Conservation (phyloP, 192 early-diverging fungal species). For the Mortierella antarctica region DNA sequence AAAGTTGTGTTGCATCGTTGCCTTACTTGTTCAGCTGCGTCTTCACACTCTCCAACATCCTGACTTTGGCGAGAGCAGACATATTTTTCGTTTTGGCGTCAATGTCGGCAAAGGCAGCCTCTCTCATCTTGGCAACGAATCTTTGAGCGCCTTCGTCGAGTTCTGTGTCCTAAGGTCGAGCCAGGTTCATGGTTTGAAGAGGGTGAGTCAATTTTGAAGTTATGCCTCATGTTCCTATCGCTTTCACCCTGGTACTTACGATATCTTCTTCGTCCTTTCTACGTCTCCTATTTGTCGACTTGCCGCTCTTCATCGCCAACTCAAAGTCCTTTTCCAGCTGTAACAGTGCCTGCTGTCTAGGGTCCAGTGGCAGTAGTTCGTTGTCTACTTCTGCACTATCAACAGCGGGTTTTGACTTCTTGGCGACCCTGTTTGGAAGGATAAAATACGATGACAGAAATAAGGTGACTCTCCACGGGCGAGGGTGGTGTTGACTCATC, state of each 20-base stretch:
- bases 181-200: not conserved
- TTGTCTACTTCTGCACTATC: conserved; percentile 3
- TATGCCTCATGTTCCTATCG: not conserved
- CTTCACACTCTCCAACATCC: conserved; percentile 67
- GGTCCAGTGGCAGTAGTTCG: conserved; percentile 23
- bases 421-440: conserved; percentile 10
- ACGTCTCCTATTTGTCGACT: conserved; percentile 26
- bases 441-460: not conserved
- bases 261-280: conserved; percentile 49
- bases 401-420: conserved; percentile 11
- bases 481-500: too few relatives aligned
- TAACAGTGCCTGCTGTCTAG: conserved; percentile 21
- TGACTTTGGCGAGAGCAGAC: conserved; percentile 77
- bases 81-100: conserved; percentile 68
- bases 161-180: conserved; percentile 23
- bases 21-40: conserved; percentile 67
- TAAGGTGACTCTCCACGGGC: conserved; percentile 14
- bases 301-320: conserved; percentile 41
- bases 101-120: conserved; percentile 71
- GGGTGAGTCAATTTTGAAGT: not conserved
- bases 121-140: conserved; percentile 47
- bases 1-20: too few relatives aligned
- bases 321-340: conserved; percentile 48
- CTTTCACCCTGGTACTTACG: conserved; percentile 1
- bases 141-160: conserved; percentile 33